A percentile compares a stretch with the other conserved stretches of the same genome.
phyloP scores from a whole-genome alignment of 1,284 basidiomycete genomes.

The Lignosus rhinocerotis region DNA sequence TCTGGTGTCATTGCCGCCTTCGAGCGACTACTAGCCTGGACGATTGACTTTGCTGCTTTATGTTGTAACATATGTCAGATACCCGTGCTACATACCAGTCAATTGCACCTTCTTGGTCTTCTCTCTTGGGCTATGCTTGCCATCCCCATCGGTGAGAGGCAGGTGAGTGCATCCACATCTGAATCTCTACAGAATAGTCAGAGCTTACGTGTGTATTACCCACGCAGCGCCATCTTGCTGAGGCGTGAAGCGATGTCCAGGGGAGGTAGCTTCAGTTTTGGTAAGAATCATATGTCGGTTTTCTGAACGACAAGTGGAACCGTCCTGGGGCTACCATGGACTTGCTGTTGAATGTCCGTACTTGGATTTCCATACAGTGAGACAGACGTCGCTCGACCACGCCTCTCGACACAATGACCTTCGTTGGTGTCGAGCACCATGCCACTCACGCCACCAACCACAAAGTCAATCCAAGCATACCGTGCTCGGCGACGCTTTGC shows the following conservation, averaged over 20 bases:
- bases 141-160: neutral
- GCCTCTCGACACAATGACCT: neutral
- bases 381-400: no score
- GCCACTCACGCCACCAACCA: neutral
- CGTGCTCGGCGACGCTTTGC: neutral
- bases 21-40: neutral
- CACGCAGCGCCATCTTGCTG: no score
- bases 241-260: no score
- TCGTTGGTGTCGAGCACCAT: neutral
- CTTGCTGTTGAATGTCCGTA: no score
- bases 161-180: neutral
- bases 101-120: neutral
- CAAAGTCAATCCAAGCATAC: neutral
- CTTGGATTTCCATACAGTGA: no score
- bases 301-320: no score
- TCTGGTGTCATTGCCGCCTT: neutral
- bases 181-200: no score
- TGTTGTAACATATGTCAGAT: neutral
- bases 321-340: no score
- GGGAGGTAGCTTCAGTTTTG: no score
- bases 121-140: neutral
- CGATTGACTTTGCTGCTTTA: neutral
- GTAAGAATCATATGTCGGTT: no score
- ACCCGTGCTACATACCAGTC: neutral
- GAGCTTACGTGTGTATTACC: no score